These are phyloP conservation scores for Platanus orientalis DNA, from an alignment of 164 flowering plant species.

Conservation along the genomic window DNA sequence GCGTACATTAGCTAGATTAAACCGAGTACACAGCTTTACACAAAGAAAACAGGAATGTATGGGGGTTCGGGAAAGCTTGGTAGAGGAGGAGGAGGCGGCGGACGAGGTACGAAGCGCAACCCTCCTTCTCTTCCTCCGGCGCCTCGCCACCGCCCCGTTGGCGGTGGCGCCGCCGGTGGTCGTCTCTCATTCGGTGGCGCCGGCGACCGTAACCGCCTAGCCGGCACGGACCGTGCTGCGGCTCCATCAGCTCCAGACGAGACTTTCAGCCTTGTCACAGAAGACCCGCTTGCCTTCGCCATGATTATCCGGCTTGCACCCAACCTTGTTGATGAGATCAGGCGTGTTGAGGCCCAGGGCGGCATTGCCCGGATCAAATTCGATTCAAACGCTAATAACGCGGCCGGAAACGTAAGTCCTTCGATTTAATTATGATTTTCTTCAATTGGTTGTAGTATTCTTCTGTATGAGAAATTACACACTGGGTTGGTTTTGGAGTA, in stretches of 20 bases:
- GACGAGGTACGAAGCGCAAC: constrained; percentile 29
- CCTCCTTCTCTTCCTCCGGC: constrained; percentile 50
- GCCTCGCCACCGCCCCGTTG: constrained; percentile 36
- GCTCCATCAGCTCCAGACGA: constrained; percentile 42
- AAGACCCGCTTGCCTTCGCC: constrained; percentile 55
- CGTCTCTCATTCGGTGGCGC: constrained; percentile 36
- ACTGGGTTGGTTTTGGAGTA: background rate
- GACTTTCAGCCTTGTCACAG: constrained; percentile 58
- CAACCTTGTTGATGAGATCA: constrained; percentile 89
- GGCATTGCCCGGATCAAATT: constrained; percentile 76
- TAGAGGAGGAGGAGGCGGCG: constrained; percentile 50
- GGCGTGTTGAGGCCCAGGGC: constrained; percentile 65
- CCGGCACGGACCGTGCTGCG: constrained; percentile 10
- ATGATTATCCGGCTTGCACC: constrained; percentile 80
- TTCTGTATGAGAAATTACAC: no score
- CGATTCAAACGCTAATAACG: constrained; percentile 49
- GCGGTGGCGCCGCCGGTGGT: constrained; percentile 25
- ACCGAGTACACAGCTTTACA: no score
- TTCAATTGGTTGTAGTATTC: constrained; percentile 4
- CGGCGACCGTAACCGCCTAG: constrained; percentile 26
- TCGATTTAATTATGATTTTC: background rate
- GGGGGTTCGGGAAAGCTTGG: constrained; percentile 59
- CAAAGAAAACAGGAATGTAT: constrained; percentile 57
- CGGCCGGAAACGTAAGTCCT: constrained; percentile 63
- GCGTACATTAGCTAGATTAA: no score